Percentiles rank a stretch among this genome's conserved stretches.
These are phyloP conservation scores for Floccularia luteovirens DNA, from an alignment of 768 basidiomycete species.

Conservation along the genomic window DNA sequence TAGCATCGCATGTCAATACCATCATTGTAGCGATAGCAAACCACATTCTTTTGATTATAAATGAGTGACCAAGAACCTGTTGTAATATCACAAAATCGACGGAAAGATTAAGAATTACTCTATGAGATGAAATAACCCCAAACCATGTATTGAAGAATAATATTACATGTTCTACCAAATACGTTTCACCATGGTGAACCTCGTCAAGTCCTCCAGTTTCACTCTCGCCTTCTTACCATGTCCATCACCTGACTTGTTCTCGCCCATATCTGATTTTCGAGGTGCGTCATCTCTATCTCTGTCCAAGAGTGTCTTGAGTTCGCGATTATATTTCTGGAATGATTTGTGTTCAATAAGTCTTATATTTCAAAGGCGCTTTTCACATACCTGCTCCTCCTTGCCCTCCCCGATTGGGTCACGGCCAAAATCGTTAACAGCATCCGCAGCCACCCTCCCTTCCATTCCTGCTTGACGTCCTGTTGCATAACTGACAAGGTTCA, in stretches of 20 bases:
- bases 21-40: too few species aligned
- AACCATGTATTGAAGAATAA: neutral
- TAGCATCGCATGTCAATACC: too few species aligned
- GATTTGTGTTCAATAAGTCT: neutral
- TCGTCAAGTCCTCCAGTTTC: conserved; percentile 80
- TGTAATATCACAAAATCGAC: too few species aligned
- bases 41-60: too few species aligned
- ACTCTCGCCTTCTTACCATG: conserved; percentile 51
- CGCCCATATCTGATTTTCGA: conserved; percentile 66
- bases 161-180: conserved; percentile 56
- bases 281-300: conserved; percentile 62
- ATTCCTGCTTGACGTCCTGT: conserved; percentile 65
- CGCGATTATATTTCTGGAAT: conserved; percentile 69
- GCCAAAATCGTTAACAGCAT: conserved; percentile 80
- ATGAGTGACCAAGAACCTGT: too few species aligned
- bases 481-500: conserved; percentile 82
- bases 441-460: conserved; percentile 68
- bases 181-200: conserved; percentile 95
- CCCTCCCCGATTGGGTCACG: conserved; percentile 91
- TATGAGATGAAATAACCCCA: too few species aligned
- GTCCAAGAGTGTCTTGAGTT: conserved; percentile 67
- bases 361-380: neutral
- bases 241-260: conserved; percentile 32
- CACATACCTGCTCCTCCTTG: conserved; percentile 69
- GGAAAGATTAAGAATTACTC: too few species aligned